Percentiles rank a stretch among this genome's conserved stretches.
Conservation (phyloP, 2,329 filamentous ascomycete species). For the Nemania serpens region DNA sequence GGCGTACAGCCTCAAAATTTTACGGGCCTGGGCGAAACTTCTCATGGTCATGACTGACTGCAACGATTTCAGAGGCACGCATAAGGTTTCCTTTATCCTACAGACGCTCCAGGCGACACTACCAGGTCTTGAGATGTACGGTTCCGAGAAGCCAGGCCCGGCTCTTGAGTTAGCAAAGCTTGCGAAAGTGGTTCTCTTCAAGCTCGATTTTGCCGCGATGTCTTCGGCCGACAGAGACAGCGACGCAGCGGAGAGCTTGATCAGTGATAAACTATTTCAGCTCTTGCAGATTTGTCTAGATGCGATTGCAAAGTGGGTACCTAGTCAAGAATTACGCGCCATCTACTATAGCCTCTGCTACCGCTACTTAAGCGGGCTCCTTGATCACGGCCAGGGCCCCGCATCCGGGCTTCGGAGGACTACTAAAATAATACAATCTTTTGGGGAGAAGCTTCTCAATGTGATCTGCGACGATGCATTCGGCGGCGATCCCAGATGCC, state of each 20-base stretch:
- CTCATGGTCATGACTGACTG: constrained; percentile 81
- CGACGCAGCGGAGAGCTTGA: constrained; percentile 66
- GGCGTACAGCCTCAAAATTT: constrained; percentile 65
- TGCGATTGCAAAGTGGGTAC: constrained; percentile 75
- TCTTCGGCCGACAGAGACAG: constrained; percentile 49
- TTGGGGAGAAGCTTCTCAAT: constrained; percentile 80
- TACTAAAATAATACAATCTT: constrained; percentile 70
- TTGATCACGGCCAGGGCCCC: constrained; percentile 56
- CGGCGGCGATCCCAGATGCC: constrained; percentile 78
- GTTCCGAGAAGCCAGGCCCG: constrained; percentile 69
- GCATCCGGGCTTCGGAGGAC: constrained; percentile 61
- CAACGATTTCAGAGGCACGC: constrained; percentile 75
- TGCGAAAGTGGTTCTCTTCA: constrained; percentile 72
- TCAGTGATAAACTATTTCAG: constrained; percentile 88
- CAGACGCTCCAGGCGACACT: constrained; percentile 86
- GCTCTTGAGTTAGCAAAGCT: constrained; percentile 78
- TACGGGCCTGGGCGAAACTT: constrained; percentile 84
- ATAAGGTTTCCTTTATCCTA: constrained; percentile 77
- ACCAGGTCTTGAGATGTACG: constrained; percentile 81
- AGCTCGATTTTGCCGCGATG: constrained; percentile 63
- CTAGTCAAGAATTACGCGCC: constrained; percentile 73
- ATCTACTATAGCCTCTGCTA: constrained; percentile 92
- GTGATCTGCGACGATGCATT: constrained; percentile 93
- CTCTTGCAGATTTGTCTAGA: constrained; percentile 86
- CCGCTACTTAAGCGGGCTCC: constrained; percentile 76